Evolutionary conservation across 495 filamentous ascomycete genomes (phyloP).

Genomic region (Aspergillus leporis): DNA sequence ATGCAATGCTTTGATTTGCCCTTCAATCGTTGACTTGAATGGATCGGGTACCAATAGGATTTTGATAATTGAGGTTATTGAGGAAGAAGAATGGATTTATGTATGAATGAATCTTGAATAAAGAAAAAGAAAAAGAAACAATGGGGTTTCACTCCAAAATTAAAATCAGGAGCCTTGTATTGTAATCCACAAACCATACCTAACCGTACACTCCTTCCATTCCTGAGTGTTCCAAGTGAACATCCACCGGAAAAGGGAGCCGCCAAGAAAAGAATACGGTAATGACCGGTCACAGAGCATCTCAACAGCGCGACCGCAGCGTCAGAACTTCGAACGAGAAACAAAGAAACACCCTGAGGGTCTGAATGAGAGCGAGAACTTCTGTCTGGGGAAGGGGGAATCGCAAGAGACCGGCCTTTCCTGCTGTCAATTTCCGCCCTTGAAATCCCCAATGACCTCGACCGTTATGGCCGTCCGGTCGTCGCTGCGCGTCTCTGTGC

Average conservation of each 20-base stretch:
- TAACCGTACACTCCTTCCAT: neutral
- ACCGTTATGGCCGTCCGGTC: slow-evolving; percentile 40
- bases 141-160: neutral
- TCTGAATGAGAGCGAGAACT: neutral
- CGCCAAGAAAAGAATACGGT: neutral
- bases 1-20: too few species aligned
- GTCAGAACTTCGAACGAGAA: neutral
- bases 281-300: slow-evolving; percentile 1
- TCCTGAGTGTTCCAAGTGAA: neutral
- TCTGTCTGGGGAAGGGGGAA: neutral
- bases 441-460: slow-evolving; percentile 7
- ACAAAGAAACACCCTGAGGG: neutral
- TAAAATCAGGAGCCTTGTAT: neutral
- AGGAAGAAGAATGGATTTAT: neutral
- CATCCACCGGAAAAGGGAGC: neutral
- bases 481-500: slow-evolving; percentile 39
- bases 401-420: neutral
- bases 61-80: too few species aligned
- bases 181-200: neutral
- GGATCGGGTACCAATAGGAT: too few species aligned
- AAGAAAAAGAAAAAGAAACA: neutral
- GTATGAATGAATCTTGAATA: neutral
- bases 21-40: too few species aligned
- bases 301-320: neutral
- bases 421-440: neutral